Percentiles rank a stretch among this genome's conserved stretches.
Conservation (phyloP, 1,284 basidiomycete species). For the Farysia itapuensis region DNA sequence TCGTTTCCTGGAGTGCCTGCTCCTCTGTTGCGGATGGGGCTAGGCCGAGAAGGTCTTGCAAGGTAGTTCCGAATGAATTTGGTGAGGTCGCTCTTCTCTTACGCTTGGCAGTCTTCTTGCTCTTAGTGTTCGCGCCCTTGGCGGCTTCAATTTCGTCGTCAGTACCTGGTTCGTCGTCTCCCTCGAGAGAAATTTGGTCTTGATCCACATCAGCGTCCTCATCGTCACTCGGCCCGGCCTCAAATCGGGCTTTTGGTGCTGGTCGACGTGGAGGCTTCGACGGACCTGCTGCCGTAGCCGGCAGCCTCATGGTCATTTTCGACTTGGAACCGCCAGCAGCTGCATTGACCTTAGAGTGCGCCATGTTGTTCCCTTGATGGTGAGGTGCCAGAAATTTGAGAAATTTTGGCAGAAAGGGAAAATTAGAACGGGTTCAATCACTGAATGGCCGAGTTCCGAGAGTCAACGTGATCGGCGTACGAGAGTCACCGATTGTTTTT, state of each 20-base stretch:
- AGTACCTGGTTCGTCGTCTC: slow-evolving; percentile 32
- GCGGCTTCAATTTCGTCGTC: slow-evolving; percentile 50
- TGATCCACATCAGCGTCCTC: slow-evolving; percentile 6
- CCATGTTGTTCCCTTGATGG: slow-evolving; percentile 8
- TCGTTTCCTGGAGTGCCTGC: slow-evolving; percentile 6
- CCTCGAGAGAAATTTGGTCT: slow-evolving; percentile 24
- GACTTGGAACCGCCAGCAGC: slow-evolving; percentile 27
- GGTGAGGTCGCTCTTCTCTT: slow-evolving; percentile 54
- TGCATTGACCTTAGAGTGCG: slow-evolving; percentile 14
- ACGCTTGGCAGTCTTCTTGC: slow-evolving; percentile 53
- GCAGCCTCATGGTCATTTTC: slow-evolving; percentile 33
- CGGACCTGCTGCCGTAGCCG: background rate
- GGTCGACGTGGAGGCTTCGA: slow-evolving; percentile 1
- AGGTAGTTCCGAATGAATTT: slow-evolving; percentile 48
- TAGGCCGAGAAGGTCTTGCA: slow-evolving; percentile 47
- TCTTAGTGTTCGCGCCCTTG: slow-evolving; percentile 33
- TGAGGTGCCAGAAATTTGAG: background rate
- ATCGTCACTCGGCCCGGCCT: background rate
- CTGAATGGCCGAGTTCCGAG: background rate
- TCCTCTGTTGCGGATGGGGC: slow-evolving; percentile 12
- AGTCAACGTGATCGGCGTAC: slow-evolving; percentile 1
- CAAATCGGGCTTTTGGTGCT: background rate
- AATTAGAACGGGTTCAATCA: background rate
- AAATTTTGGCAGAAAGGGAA: too few relatives aligned
- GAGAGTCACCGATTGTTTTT: too few relatives aligned